phyloP scores from a whole-genome alignment of 1,284 basidiomycete genomes.

The Puccinia novopanici region DNA sequence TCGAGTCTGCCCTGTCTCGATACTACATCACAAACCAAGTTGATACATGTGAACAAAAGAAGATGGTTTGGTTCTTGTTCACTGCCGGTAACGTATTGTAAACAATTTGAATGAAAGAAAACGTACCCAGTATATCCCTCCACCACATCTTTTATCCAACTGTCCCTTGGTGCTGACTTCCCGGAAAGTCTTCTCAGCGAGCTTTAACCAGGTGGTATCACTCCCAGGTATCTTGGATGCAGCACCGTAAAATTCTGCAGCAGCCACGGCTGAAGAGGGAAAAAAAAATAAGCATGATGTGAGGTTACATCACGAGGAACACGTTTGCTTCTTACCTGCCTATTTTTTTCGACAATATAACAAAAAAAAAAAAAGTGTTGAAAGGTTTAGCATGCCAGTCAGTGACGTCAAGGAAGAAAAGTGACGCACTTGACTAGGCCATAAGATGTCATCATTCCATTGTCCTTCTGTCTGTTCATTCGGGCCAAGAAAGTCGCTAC shows the following conservation, averaged over 20 bases:
- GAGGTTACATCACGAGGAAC: too few species aligned
- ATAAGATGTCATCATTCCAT: slow-evolving; percentile 50
- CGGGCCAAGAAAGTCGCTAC: slow-evolving; percentile 39
- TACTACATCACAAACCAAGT: too few species aligned
- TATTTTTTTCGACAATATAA: too few species aligned
- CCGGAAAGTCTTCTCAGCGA: slow-evolving; percentile 35
- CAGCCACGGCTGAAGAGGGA: slow-evolving; percentile 5
- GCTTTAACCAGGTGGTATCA: slow-evolving; percentile 18
- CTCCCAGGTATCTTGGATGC: slow-evolving; percentile 18
- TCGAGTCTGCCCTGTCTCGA: slow-evolving; percentile 7
- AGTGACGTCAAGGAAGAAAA: not conserved
- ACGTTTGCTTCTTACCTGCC: too few species aligned
- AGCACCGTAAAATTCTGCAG: slow-evolving; percentile 41
- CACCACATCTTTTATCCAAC: slow-evolving; percentile 34
- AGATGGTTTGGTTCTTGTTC: too few species aligned
- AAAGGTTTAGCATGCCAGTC: not conserved
- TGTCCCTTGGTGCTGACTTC: slow-evolving; percentile 9
- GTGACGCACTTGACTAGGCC: slow-evolving; percentile 30
- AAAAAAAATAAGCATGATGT: not conserved
- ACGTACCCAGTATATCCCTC: slow-evolving; percentile 46
- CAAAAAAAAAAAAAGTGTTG: not conserved
- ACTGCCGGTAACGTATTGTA: too few species aligned
- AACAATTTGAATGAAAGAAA: too few species aligned
- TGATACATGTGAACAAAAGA: too few species aligned
- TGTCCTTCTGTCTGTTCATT: slow-evolving; percentile 15